A percentile compares a stretch with the other conserved stretches of the same genome.
These are phyloP conservation scores for Penicillium egyptiacum DNA, from an alignment of 495 filamentous ascomycete species.

Conservation along the genomic window DNA sequence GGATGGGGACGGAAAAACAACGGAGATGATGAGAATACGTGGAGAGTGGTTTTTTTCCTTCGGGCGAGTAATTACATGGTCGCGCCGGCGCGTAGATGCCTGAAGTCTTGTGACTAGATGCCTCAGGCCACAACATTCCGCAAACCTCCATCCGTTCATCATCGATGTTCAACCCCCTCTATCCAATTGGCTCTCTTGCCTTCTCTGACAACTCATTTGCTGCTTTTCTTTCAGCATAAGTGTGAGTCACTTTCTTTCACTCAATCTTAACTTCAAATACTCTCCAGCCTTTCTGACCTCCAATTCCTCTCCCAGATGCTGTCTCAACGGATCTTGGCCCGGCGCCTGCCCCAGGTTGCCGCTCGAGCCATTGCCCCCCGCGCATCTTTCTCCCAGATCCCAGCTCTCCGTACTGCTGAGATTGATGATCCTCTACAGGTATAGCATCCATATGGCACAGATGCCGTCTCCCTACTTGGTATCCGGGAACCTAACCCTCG, in stretches of 20 bases:
- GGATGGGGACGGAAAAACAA: constrained; percentile 40
- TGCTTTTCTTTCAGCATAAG: constrained; percentile 31
- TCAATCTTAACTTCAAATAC: neutral
- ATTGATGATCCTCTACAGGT: constrained; percentile 79
- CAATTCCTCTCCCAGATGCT: constrained; percentile 57
- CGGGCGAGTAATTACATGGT: constrained; percentile 29
- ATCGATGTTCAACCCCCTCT: constrained; percentile 30
- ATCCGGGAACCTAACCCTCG: constrained; percentile 13
- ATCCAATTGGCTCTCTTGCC: constrained; percentile 23
- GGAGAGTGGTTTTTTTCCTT: constrained; percentile 48
- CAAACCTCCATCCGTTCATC: constrained; percentile 42
- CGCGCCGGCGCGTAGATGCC: constrained; percentile 30
- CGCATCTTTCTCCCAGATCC: constrained; percentile 53
- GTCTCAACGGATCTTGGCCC: constrained; percentile 57
- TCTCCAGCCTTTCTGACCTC: constrained; percentile 15
- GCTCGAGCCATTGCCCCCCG: constrained; percentile 52
- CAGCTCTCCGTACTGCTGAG: constrained; percentile 54
- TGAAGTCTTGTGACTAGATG: constrained; percentile 10
- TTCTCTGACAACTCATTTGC: constrained; percentile 29
- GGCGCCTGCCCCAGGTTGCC: constrained; percentile 48
- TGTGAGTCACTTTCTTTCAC: constrained; percentile 23
- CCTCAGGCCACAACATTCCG: constrained; percentile 25
- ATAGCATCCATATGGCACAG: constrained; percentile 20
- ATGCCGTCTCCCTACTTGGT: constrained; percentile 5
- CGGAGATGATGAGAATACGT: constrained; percentile 37